Conservation (phyloP, 768 basidiomycete genomes). For the Coprinellus aureogranulatus region DNA sequence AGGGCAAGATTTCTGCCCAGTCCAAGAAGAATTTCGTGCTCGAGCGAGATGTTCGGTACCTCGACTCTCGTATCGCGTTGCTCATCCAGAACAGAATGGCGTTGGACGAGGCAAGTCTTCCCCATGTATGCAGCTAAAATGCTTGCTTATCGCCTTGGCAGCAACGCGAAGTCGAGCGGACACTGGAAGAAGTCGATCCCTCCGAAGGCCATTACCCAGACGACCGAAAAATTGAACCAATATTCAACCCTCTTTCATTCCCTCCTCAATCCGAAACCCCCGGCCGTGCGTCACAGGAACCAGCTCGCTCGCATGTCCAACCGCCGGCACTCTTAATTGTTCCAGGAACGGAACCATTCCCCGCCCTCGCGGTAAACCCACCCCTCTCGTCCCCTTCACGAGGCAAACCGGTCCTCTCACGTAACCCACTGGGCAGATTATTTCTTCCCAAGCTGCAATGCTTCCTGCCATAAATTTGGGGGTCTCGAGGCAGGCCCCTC, state of each 20-base stretch:
- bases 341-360: too few relatives aligned
- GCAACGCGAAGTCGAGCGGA: slow-evolving; percentile 94
- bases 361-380: too few relatives aligned
- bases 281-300: too few relatives aligned
- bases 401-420: too few relatives aligned
- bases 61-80: slow-evolving; percentile 94
- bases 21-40: slow-evolving; percentile 99
- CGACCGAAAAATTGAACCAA: slow-evolving; percentile 89
- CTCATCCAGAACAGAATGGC: slow-evolving; percentile 99
- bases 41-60: slow-evolving; percentile 96
- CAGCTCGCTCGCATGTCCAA: too few relatives aligned
- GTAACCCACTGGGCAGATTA: too few relatives aligned
- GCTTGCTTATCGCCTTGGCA: slow-evolving; percentile 28
- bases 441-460: too few relatives aligned
- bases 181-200: slow-evolving; percentile 93
- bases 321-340: too few relatives aligned
- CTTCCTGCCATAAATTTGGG: too few relatives aligned
- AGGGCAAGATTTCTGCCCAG: slow-evolving; percentile 95
- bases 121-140: slow-evolving; percentile 8
- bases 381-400: too few relatives aligned
- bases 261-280: slow-evolving; percentile 95
- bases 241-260: slow-evolving; percentile 99
- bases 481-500: too few relatives aligned
- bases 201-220: slow-evolving; percentile 92
- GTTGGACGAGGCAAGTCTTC: slow-evolving; percentile 74